Percentiles rank a stretch among this genome's conserved stretches.
Evolutionary conservation across 75 land plant genomes (phyloP).

Genomic region (Picea sitchensis): DNA sequence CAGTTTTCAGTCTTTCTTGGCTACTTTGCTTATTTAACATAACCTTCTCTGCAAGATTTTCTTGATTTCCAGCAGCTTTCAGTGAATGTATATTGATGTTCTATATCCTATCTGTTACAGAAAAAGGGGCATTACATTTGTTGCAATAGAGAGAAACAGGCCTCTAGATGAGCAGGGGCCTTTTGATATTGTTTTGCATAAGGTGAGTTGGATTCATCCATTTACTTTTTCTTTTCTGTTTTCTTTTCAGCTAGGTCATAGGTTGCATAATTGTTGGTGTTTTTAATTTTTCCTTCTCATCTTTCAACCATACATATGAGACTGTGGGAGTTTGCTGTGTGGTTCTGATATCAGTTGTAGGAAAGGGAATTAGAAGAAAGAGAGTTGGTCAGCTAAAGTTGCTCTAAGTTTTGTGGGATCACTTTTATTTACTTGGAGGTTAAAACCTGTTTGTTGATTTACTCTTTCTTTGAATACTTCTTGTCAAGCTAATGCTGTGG

Average conservation of each 20-base stretch:
- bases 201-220: constrained; percentile 32
- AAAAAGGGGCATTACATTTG: constrained; percentile 72
- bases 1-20: no score
- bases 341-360: neutral
- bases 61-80: no score
- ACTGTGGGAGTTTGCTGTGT: neutral
- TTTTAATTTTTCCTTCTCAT: neutral
- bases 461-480: constrained; percentile 2
- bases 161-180: constrained; percentile 81
- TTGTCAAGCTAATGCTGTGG: constrained; percentile 4
- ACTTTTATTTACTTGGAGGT: constrained; percentile 4
- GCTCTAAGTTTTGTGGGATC: neutral
- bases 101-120: constrained; percentile 29
- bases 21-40: no score
- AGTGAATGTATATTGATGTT: no score
- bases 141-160: constrained; percentile 62
- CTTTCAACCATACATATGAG: neutral
- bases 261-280: no score
- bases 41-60: no score
- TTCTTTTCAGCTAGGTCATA: neutral
- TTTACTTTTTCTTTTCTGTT: neutral
- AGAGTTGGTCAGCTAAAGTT: neutral
- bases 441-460: neutral
- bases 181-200: constrained; percentile 81
- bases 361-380: neutral